Evolutionary conservation across 495 filamentous ascomycete genomes (phyloP), one percentile per base, ranked within the genome.

Genomic region (Penicillium paradoxum): DNA sequence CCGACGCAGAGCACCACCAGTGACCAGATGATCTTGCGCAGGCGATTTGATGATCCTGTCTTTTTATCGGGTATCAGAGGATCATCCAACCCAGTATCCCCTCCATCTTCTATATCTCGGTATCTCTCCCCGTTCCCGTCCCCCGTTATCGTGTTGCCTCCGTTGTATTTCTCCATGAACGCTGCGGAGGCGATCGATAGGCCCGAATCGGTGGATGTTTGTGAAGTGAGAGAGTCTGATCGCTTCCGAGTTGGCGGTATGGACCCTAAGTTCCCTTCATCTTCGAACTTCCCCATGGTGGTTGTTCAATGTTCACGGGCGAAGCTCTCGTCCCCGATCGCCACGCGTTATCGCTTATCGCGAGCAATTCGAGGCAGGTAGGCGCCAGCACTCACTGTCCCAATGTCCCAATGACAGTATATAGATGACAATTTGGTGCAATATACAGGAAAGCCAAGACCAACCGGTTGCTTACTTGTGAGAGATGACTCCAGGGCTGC

Each of bases 21-120:
- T 27, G 88, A 72, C 72, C 89, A 89, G 34, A 97, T 65, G 25
- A 85, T 65, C 45, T 82, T 76, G 56, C 84, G 80, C 44, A 83
- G 73, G 50, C 79, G 65, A 50, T 41, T 64, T 11, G 70, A 64
- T 2, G 63, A 21, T 9, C 52, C 34, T 19, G 54, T 45, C 29
- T 63, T 66, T 46, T 59, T 66, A 11, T 55, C 49, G 10, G 58
- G 53, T 19, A 66, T 48, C 22, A 72, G 62, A 4, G 72, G 64
- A 42, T 70, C 68, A 21, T 66, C 63, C 0, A 45, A 25, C 9
- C 49, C 58, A 6, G 51, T 22, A 8, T 70, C 66, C 15, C 15
- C 51, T 25, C 68, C 69, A 46, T 73, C 69, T 51, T 75, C 72
- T 18, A 72, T 55, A 58, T 75, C 72, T 5, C 67, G 63, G 53